A percentile compares a stretch with the other conserved stretches of the same genome.
Evolutionary conservation across 345 rosid genomes (phyloP).

Genomic region (Hypericum androsaemum): DNA sequence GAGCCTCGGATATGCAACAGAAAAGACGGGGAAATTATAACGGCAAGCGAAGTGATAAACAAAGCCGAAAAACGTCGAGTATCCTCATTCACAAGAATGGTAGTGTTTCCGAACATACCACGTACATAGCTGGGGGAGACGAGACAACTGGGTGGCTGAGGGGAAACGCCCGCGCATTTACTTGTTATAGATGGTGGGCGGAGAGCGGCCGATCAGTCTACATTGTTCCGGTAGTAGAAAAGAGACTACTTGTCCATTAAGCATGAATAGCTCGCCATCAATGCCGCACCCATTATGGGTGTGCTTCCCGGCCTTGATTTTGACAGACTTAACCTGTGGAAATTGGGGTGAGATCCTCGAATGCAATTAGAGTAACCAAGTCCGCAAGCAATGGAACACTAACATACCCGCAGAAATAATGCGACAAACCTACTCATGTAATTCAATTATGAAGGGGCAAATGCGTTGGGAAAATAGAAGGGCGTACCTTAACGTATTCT

Average conservation of each 20-base stretch:
- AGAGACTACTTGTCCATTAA: constrained; percentile 76
- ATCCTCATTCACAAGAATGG: no score
- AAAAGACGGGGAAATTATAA: no score
- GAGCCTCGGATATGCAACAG: no score
- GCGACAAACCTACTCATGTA: no score
- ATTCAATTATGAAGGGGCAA: no score
- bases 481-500: constrained; percentile 79
- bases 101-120: not conserved
- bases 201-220: constrained; percentile 65
- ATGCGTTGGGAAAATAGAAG: no score
- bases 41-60: no score
- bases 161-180: no score
- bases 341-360: constrained; percentile 3
- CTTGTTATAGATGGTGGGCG: not conserved
- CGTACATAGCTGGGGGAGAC: not conserved
- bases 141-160: not conserved
- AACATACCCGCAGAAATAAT: no score
- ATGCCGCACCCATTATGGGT: constrained; percentile 83
- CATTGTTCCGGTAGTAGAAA: constrained; percentile 89
- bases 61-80: no score
- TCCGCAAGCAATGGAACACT: no score
- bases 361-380: no score
- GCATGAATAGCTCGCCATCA: constrained; percentile 80
- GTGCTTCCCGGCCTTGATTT: constrained; percentile 65
- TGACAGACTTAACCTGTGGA: constrained; percentile 85